Base-by-base conservation (phyloP, 805 yeast species). In the Yarrowia sp. region DNA sequence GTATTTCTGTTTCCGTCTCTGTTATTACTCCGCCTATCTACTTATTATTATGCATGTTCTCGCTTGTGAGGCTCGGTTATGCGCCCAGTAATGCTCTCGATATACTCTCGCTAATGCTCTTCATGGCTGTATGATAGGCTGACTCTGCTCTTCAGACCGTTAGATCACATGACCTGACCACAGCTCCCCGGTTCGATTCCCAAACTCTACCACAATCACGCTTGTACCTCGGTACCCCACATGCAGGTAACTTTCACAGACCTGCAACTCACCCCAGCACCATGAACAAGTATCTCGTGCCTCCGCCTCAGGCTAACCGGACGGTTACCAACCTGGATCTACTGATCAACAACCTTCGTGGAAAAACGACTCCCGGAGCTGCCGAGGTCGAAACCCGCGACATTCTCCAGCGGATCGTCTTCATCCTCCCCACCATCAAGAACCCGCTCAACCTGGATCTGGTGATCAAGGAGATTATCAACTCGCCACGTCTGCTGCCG, bases 371-470 rank as follows among this genome's bases (percentile, higher is more conserved):
- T 10, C 51, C 51, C 9, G 32, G 56, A n/a, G 41, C 55, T n/a
- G 29, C 38, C 14, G 58, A 39, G 4, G 63, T 53, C 14, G 61
- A 55, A 2, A 29, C 38, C 3, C 25, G 38, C 7, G 61, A 55
- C 14, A 55, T 55, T 14, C 47, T 55, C 4, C 47, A 38, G 4
- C 61, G 61, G n/a, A 38, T 55, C 47, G 61, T 55, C 21, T 55
- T 38, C 44, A 55, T 55, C 21, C 47, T 39, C 12, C 61, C 72
- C 9, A 65, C 67, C 13, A 25, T 69, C 35, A 66, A 65, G 55
- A 69, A 69, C 36, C 66, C 66, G 35, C 63, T 55, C 32, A 69
- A 69, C 59, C 53, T 69, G 13, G 55, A 65, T 18, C 61, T 69
- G 29, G 36, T 69, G 16, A 36, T 66, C 13, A 44, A 42, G 9